phyloP scores from a whole-genome alignment of 345 rosid species.

The Citrus mangshanensis region DNA sequence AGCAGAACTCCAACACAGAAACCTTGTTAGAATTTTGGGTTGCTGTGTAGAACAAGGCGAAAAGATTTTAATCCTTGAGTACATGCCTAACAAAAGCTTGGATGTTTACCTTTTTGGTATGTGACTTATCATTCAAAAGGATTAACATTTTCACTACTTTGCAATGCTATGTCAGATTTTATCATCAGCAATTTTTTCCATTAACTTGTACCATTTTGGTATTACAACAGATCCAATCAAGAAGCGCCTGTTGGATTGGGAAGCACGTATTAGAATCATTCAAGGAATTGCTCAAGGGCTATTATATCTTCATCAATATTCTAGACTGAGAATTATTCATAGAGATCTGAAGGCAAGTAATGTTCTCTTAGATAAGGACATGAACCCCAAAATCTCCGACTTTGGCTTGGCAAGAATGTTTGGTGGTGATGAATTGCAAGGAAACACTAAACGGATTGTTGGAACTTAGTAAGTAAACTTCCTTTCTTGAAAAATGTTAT shows the following conservation, averaged over 20 bases:
- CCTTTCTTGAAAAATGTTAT: not conserved
- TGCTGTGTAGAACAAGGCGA: not conserved
- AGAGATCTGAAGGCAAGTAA: slow-evolving; percentile 37
- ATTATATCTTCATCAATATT: slow-evolving; percentile 37
- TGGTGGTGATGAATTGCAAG: slow-evolving; percentile 36
- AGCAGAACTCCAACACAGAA: slow-evolving; percentile 11
- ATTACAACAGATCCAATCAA: slow-evolving; percentile 8
- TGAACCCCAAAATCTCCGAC: slow-evolving; percentile 53
- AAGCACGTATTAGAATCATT: slow-evolving; percentile 21
- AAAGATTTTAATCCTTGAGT: not conserved
- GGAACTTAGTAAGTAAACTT: slow-evolving; percentile 45
- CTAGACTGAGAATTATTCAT: slow-evolving; percentile 29
- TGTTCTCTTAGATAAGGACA: slow-evolving; percentile 35
- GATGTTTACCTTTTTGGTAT: not conserved
- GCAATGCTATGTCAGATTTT: not conserved
- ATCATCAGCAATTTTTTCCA: not conserved
- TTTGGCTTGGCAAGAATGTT: slow-evolving; percentile 60
- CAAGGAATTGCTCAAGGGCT: slow-evolving; percentile 37
- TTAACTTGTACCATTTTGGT: not conserved
- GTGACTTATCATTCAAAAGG: not conserved
- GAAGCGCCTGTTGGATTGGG: slow-evolving; percentile 7
- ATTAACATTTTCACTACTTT: not conserved
- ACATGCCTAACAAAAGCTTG: slow-evolving; percentile 2
- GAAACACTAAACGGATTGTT: slow-evolving; percentile 37
- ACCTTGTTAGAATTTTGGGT: slow-evolving; percentile 4